A percentile compares a stretch with the other conserved stretches of the same genome.
Conservation (phyloP, 129 eudicot species). For the Centrapalus pauciflorus region DNA sequence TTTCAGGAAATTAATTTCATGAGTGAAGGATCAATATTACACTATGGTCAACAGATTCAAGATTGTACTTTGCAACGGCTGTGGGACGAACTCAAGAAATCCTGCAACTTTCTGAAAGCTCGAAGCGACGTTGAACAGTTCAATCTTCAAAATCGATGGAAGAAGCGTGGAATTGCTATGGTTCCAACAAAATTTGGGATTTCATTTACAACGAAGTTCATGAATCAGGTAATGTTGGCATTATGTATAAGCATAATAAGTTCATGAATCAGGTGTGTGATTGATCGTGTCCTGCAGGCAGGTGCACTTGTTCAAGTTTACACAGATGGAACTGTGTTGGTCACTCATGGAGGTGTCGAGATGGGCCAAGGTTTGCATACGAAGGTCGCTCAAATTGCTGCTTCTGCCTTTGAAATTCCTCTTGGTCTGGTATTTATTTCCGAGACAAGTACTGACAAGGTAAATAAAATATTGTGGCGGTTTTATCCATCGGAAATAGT, state of each 20-base stretch:
- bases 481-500: neutral
- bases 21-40: conserved; percentile 70
- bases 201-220: conserved; percentile 78
- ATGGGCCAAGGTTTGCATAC: conserved; percentile 99
- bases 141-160: conserved; percentile 76
- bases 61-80: conserved; percentile 66
- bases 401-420: conserved; percentile 84
- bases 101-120: conserved; percentile 51
- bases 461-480: conserved; percentile 1
- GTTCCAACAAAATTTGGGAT: conserved; percentile 91
- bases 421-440: conserved; percentile 87
- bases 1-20: conserved; percentile 84
- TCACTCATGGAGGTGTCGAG: conserved; percentile 99
- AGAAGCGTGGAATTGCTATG: conserved; percentile 82
- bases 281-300: conserved; percentile 67
- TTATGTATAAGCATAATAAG: too few relatives aligned
- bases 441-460: conserved; percentile 99
- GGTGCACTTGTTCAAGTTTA: conserved; percentile 97
- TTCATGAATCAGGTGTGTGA: too few relatives aligned
- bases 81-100: conserved; percentile 75
- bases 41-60: conserved; percentile 75
- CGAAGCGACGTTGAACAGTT: conserved; percentile 68
- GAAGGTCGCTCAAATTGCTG: conserved; percentile 93
- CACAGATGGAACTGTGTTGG: conserved; percentile 96
- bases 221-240: conserved; percentile 81